A percentile compares a stretch with the other conserved stretches of the same genome.
Evolutionary conservation across 1,139 yeast genomes (phyloP).

Genomic region (Yamadazyma diddensiae): DNA sequence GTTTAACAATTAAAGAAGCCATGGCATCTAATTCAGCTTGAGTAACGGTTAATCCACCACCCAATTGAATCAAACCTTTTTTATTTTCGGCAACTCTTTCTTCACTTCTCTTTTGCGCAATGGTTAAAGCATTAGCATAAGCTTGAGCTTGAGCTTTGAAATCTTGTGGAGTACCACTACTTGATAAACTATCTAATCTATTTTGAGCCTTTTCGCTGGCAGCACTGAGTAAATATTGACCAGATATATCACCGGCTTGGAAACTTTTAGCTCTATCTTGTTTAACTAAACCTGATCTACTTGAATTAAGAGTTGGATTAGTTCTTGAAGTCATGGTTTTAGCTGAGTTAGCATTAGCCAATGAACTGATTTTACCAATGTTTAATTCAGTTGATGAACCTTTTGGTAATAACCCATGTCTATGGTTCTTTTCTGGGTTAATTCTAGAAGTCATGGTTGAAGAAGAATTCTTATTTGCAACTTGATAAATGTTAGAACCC

Average conservation of each 20-base stretch:
- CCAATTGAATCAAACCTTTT: constrained; percentile 67
- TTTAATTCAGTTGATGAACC: constrained; percentile 29
- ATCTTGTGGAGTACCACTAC: constrained; percentile 29
- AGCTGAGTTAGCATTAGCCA: constrained; percentile 45
- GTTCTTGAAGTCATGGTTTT: constrained; percentile 41
- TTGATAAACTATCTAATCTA: constrained; percentile 41
- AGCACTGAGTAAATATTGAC: constrained; percentile 54
- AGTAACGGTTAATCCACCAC: constrained; percentile 84
- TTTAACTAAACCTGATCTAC: constrained; percentile 38
- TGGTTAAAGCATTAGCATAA: constrained; percentile 48
- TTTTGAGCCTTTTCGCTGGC: constrained; percentile 60
- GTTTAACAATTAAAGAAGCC: constrained; percentile 80
- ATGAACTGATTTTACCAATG: constrained; percentile 38
- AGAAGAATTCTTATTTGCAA: constrained; percentile 44
- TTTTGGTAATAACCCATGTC: constrained; percentile 45
- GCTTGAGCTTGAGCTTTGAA: constrained; percentile 42
- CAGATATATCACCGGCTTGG: constrained; percentile 45
- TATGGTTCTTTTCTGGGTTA: constrained; percentile 41
- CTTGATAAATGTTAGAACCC: constrained; percentile 35
- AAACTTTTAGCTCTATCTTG: constrained; percentile 32
- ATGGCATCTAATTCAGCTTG: constrained; percentile 74
- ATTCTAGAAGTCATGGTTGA: constrained; percentile 47
- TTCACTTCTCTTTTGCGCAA: constrained; percentile 67
- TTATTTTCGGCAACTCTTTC: constrained; percentile 48
- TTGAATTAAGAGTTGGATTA: constrained; percentile 40